Base-by-base conservation (phyloP, 164 flowering plant species). In the Vitis cinerea region DNA sequence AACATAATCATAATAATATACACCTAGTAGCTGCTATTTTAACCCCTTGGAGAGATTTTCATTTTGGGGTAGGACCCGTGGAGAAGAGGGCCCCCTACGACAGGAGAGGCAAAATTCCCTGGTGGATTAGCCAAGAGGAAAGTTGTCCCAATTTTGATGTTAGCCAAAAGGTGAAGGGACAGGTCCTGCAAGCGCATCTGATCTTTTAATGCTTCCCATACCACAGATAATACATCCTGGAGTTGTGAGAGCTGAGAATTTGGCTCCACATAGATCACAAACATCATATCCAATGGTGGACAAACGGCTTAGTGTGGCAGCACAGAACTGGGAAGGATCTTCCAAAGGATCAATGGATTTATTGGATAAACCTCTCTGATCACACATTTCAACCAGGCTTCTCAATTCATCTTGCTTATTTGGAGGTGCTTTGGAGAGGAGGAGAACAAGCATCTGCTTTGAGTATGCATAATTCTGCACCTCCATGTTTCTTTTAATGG, bases 191-290 rank as follows among this genome's bases (percentile, higher is more conserved):
- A 93, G 78, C 3, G 94, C 95, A 83, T 96, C 99, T 47, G 99
- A 96, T 78, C 99, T 87, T 71, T 92, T 92, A 61, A 96, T 96
- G 87, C 97, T 93, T 62, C 99, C 99, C 98, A 96, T 96, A 10
- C 99, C 99, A 84, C 99, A 96, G 11, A 93, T 84, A 64, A 89
- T 93, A 83, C 99, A 96, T 63, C 99, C 99, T 37, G 98, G 98
- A 30, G 95, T 48, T 4, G 91, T 75, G 47, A 96, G 80, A n/a
- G 98, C 98, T 11, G 99, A 87, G 68, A 93, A 96, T 72, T 93
- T 96, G 62, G 99, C 93, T 5, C 99, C 99, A 75, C 99, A 93
- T 1, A 93, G 94, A 83, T 96, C 98, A 65, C 99, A 96, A 29
- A 88, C 95, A 77, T 96, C 99, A 64, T 96, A 88, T 44, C 99